Evolutionary conservation across 139 green algal genomes (phyloP).

Genomic region (Chlamydomonas sp.): DNA sequence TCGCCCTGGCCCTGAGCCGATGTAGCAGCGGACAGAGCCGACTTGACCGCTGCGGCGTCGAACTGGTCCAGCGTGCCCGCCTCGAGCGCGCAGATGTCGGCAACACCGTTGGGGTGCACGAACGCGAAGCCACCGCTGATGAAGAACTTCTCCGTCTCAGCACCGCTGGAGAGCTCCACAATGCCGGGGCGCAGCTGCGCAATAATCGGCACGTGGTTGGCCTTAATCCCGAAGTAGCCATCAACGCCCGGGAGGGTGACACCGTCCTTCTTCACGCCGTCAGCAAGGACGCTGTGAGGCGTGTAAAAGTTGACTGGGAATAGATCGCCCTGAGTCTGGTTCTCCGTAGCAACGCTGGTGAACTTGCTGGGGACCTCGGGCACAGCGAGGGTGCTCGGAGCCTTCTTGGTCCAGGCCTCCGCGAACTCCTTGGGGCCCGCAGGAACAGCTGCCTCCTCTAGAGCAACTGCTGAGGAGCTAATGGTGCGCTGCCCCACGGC

Average conservation of each 20-base stretch:
- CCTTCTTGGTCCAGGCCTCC: slow-evolving; percentile 54
- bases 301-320: slow-evolving; percentile 75
- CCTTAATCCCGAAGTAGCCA: slow-evolving; percentile 71
- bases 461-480: slow-evolving; percentile 7
- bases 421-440: slow-evolving; percentile 67
- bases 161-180: slow-evolving; percentile 61
- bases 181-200: slow-evolving; percentile 66
- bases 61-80: slow-evolving; percentile 61
- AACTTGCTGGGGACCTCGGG: slow-evolving; percentile 60
- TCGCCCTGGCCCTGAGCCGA: slow-evolving; percentile 50
- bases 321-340: slow-evolving; percentile 53
- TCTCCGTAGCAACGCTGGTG: slow-evolving; percentile 43
- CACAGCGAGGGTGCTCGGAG: slow-evolving; percentile 52
- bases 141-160: slow-evolving; percentile 69
- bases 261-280: slow-evolving; percentile 58
- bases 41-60: slow-evolving; percentile 64
- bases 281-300: slow-evolving; percentile 52
- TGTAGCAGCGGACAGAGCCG: slow-evolving; percentile 44
- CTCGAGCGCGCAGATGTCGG: slow-evolving; percentile 68
- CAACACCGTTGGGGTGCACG: slow-evolving; percentile 66
- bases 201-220: slow-evolving; percentile 72
- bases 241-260: slow-evolving; percentile 68
- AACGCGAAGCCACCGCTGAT: slow-evolving; percentile 69
- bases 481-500: slow-evolving; percentile 31
- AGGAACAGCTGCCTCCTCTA: slow-evolving; percentile 48